Evolutionary conservation across 495 filamentous ascomycete genomes (phyloP), one percentile per base, ranked within the genome.

Genomic region (Podospora didyma): DNA sequence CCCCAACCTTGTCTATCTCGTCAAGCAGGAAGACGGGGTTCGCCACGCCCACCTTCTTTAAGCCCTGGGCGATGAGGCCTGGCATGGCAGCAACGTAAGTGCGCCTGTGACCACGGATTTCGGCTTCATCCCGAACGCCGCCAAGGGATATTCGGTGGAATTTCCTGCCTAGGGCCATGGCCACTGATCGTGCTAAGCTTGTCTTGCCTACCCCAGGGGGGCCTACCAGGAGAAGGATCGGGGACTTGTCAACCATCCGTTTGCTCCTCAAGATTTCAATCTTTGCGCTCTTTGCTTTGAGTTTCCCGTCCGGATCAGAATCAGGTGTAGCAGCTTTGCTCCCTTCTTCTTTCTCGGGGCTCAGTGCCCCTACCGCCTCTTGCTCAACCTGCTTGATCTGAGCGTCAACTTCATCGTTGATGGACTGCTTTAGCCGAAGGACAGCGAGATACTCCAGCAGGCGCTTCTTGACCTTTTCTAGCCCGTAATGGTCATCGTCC

Each of bases 1-100:
- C 86, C 56, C 95, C 92, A 51, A 97, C 81, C 78, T 99, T 99
- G 79, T 99, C 95, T 62, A 99, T 97, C 73, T 99, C 95, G 69
- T 99, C 95, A 21, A 99, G 85, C 51, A 99, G 74, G 74, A 97
- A 92, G 31, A 99, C 93, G 2, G 95, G 95, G 65, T 99, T 99
- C 3, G 90, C 84, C 17, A 97, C 92, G 37, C 92, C 93, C 46
- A 94, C 95, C 70, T 97, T 99, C 79, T 93, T 95, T 50, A 99
- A 73, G 4, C 93, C 95, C 69, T 89, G 90, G 46, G 97, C 92
- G 50, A 99, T 89, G 47, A 97, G 74, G 28, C 95, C 95, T 11
- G 95, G 95, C 94, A 99, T 97, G 48, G 95, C 95, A 12, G 95
- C 95, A 53, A 99, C 94, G 69, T 99, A 99, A 2, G 95, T 99